Evolutionary conservation across 352 stramenopile genomes (phyloP).

Genomic region (Blastocystis sp.): DNA sequence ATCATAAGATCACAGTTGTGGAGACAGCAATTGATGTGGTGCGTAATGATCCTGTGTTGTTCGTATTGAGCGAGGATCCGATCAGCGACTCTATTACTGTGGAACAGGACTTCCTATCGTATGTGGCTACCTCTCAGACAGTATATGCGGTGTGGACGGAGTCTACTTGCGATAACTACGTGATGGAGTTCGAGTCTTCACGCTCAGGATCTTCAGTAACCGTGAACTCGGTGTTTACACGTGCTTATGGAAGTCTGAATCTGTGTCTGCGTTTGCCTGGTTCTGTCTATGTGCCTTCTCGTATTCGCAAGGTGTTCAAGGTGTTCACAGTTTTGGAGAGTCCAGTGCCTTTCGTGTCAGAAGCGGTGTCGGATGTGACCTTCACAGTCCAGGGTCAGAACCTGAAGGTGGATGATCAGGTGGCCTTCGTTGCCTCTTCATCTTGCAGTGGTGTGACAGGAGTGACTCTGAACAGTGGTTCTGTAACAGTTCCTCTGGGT

Average conservation of each 20-base stretch:
- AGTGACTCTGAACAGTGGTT: constrained; percentile 40
- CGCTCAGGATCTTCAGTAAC: not conserved
- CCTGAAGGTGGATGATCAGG: constrained; percentile 57
- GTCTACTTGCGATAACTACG: constrained; percentile 23
- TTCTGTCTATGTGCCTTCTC: constrained; percentile 28
- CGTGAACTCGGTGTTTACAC: constrained; percentile 5
- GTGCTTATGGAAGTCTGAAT: constrained; percentile 21
- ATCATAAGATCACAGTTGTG: constrained; percentile 8
- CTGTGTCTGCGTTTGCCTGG: constrained; percentile 53
- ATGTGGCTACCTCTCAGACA: not conserved
- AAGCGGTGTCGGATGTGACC: not conserved
- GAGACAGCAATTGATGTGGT: not conserved
- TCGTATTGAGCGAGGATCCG: constrained; percentile 44
- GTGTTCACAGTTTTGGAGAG: constrained; percentile 54
- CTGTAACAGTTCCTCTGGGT: not conserved
- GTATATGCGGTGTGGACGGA: constrained; percentile 54
- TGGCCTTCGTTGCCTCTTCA: not conserved
- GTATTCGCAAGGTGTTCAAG: constrained; percentile 59
- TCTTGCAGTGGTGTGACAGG: not conserved
- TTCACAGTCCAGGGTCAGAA: constrained; percentile 57
- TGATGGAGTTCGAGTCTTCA: not conserved
- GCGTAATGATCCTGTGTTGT: constrained; percentile 38
- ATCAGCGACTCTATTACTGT: not conserved
- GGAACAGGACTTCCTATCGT: constrained; percentile 1
- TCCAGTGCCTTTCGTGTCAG: constrained; percentile 38